Conservation (phyloP, 139 green algal genomes). For the Coelastrella sp. region DNA sequence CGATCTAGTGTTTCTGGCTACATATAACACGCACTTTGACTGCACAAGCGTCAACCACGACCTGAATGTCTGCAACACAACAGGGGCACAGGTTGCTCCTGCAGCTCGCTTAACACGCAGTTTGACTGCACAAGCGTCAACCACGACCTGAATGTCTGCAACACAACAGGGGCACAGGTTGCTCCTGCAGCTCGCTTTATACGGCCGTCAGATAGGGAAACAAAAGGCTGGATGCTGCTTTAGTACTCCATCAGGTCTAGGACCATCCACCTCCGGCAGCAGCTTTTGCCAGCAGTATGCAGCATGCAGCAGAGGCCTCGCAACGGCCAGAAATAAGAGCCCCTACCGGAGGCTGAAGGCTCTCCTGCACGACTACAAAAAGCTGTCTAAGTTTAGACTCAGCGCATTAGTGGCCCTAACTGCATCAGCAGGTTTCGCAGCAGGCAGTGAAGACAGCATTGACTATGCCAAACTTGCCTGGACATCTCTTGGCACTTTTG, state of each 20-base stretch:
- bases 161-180: neutral
- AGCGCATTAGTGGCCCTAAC: slow-evolving; percentile 93
- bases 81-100: neutral
- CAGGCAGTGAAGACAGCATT: slow-evolving; percentile 80
- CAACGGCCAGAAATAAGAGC: neutral
- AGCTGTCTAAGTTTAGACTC: slow-evolving; percentile 91
- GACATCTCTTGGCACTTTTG: slow-evolving; percentile 92
- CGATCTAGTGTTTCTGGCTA: too few relatives aligned
- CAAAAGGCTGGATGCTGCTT: neutral
- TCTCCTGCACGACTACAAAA: slow-evolving; percentile 81
- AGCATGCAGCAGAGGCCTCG: neutral
- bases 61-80: neutral
- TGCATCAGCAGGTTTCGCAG: slow-evolving; percentile 87
- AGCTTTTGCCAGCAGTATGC: neutral
- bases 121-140: neutral
- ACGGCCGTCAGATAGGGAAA: neutral
- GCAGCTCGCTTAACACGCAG: neutral
- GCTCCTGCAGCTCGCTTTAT: neutral
- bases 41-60: neutral
- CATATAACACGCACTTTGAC: neutral
- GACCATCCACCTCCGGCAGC: neutral
- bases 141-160: neutral
- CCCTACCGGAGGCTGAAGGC: slow-evolving; percentile 20
- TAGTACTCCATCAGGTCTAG: neutral
- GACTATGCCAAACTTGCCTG: slow-evolving; percentile 80